A percentile compares a stretch with the other conserved stretches of the same genome.
These are phyloP conservation scores for Phytophthora idaei DNA, from an alignment of 352 stramenopile genomes.

Conservation along the genomic window DNA sequence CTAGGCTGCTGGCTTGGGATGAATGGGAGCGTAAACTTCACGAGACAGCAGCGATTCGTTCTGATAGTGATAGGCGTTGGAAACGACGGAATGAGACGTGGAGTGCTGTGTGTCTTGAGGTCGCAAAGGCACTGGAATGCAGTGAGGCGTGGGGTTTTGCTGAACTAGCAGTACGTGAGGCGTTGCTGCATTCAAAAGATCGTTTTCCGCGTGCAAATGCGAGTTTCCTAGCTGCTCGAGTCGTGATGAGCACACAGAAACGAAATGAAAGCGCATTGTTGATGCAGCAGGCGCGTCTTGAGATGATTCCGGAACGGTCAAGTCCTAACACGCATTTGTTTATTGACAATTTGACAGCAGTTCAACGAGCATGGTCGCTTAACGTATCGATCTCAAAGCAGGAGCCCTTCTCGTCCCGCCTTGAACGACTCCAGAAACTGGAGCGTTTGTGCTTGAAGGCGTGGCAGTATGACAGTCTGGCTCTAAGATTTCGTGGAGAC, in stretches of 20 bases:
- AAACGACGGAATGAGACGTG: constrained; percentile 48
- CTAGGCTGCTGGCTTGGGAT: constrained; percentile 33
- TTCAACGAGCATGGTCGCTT: constrained; percentile 42
- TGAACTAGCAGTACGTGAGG: constrained; percentile 30
- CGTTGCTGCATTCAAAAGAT: constrained; percentile 34
- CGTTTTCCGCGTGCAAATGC: constrained; percentile 26
- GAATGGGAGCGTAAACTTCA: constrained; percentile 38
- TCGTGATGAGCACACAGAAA: constrained; percentile 28
- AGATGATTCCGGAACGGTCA: constrained; percentile 15
- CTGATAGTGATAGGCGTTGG: constrained; percentile 11
- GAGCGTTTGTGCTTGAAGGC: constrained; percentile 70
- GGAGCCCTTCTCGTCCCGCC: constrained; percentile 46
- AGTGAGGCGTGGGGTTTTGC: constrained; percentile 47
- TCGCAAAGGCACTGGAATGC: constrained; percentile 44
- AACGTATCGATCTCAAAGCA: constrained; percentile 38
- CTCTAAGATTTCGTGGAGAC: constrained; percentile 38
- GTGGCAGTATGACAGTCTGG: constrained; percentile 56
- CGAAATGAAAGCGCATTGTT: constrained; percentile 22
- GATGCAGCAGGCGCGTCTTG: constrained; percentile 42
- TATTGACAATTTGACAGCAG: constrained; percentile 39
- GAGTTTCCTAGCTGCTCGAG: constrained; percentile 39
- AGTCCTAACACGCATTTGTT: background rate
- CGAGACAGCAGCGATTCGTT: constrained; percentile 12
- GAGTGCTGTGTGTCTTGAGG: constrained; percentile 44
- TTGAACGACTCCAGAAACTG: constrained; percentile 59